Conservation (phyloP, 1,139 yeast genomes). For the Saccharomycopsis hybrid region DNA sequence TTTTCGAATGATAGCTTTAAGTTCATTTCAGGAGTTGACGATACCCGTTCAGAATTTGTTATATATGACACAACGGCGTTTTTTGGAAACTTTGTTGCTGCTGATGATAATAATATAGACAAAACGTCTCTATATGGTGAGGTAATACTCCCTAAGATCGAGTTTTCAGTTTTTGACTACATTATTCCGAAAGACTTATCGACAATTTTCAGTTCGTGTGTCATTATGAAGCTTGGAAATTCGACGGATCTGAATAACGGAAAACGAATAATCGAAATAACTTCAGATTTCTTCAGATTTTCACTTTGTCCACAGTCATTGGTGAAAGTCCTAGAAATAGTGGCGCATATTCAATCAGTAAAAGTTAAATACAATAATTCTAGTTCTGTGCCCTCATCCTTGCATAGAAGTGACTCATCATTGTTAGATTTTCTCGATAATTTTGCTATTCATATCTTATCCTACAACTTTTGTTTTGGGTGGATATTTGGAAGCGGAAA, state of each 20-base stretch:
- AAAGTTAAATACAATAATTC: no score
- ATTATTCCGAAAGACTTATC: constrained; percentile 32
- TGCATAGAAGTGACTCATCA: no score
- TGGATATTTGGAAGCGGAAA: constrained; percentile 52
- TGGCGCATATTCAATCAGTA: constrained; percentile 20
- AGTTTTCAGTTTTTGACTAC: constrained; percentile 19
- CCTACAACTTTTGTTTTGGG: constrained; percentile 66
- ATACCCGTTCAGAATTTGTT: no score
- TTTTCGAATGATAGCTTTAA: neutral
- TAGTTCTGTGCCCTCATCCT: no score
- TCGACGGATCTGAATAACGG: constrained; percentile 27
- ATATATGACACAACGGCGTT: no score
- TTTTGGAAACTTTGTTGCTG: neutral
- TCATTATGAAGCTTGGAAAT: constrained; percentile 31
- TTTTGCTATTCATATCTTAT: constrained; percentile 47
- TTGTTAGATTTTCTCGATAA: no score
- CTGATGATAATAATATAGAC: neutral
- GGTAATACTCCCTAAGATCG: constrained; percentile 4
- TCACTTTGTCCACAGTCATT: constrained; percentile 49
- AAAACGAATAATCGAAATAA: constrained; percentile 46
- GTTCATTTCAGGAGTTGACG: neutral
- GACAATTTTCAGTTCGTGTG: constrained; percentile 27
- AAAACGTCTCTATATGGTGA: constrained; percentile 4
- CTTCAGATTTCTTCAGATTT: constrained; percentile 51
- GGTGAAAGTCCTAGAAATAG: constrained; percentile 35